Base-by-base conservation (phyloP, 345 rosid species). In the Salix exigua region DNA sequence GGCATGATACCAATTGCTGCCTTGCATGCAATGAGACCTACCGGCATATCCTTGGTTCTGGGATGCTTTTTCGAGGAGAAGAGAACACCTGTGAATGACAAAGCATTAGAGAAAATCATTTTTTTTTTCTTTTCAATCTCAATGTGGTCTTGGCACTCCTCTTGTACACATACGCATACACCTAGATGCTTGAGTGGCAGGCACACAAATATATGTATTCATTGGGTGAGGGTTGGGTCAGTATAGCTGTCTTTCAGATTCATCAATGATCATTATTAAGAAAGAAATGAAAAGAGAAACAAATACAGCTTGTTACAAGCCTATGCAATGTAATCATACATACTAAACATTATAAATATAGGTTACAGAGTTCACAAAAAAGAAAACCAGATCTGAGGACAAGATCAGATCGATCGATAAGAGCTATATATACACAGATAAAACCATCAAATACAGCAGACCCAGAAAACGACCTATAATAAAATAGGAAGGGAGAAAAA, bases 11-110 rank as follows among this genome's bases (percentile, higher is more conserved):
- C 5, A 8, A 42, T 9, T 42, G 21, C 31, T 63, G 65, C 67
- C 66, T 74, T 62, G 71, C 33, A 51, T 62, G 31, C 21, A 16
- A 51, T 13, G 30, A 53, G 14, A 80, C 92, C 33, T 87, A 92
- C 97, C 78, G 90, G 79, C 65, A 90, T 77, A 77, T 92, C 95
- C 83, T 86, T 90, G 73, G 95, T 92, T 79, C 91, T 85, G 30
- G 85, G 83, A 88, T 92, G 97, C 73, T 89, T 92, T 83, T 91
- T 91, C 10, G 94, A 81, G 83, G 94, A 84, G 84, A 92, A 92
- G 70, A 89, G 92, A 85, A 91, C 88, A 79, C 97, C 97, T 91
- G 85, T 40, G 1, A 46, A 48, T 21, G 44, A 26, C 60, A 33
- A 75, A 31, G 23, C 44, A 26, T 70, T 50, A 58, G 17, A 21